These are phyloP conservation scores for Verticillium isaacii DNA, from an alignment of 2,329 filamentous ascomycete species.

Conservation along the genomic window DNA sequence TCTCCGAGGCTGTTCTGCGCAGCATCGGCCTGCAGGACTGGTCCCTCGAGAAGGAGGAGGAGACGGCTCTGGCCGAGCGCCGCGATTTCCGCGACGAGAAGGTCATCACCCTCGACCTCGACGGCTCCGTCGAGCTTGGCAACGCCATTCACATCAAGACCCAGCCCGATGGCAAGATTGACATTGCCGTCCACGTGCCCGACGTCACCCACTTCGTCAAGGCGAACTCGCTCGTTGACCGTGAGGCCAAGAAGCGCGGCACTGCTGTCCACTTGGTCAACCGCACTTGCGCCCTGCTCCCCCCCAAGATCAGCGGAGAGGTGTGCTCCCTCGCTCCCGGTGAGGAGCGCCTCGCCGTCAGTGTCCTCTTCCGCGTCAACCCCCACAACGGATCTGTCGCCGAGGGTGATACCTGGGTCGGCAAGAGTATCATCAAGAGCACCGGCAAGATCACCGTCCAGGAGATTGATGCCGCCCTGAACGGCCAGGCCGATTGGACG, in stretches of 20 bases:
- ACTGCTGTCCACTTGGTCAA: constrained; percentile 95
- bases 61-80: constrained; percentile 65
- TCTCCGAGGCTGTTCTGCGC: constrained; percentile 91
- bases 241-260: constrained; percentile 95
- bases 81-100: constrained; percentile 88
- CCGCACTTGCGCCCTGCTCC: constrained; percentile 81
- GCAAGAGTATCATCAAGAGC: constrained; percentile 91
- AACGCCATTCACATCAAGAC: constrained; percentile 91
- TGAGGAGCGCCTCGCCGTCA: constrained; percentile 87
- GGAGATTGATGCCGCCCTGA: constrained; percentile 79
- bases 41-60: constrained; percentile 79
- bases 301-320: constrained; percentile 77
- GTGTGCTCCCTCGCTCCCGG: constrained; percentile 82
- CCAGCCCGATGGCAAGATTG: constrained; percentile 76
- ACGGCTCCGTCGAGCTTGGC: constrained; percentile 81
- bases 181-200: constrained; percentile 91
- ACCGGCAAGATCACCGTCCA: constrained; percentile 77
- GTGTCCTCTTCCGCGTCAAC: constrained; percentile 89
- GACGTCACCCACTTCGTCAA: constrained; percentile 98
- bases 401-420: constrained; percentile 89
- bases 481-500: constrained; percentile 55
- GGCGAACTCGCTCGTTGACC: constrained; percentile 88
- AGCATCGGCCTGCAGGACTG: constrained; percentile 91
- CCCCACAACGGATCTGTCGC: constrained; percentile 70
- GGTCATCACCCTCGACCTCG: constrained; percentile 88